Conservation (phyloP, 345 rosid genomes). For the Eucalyptus tenuipes region DNA sequence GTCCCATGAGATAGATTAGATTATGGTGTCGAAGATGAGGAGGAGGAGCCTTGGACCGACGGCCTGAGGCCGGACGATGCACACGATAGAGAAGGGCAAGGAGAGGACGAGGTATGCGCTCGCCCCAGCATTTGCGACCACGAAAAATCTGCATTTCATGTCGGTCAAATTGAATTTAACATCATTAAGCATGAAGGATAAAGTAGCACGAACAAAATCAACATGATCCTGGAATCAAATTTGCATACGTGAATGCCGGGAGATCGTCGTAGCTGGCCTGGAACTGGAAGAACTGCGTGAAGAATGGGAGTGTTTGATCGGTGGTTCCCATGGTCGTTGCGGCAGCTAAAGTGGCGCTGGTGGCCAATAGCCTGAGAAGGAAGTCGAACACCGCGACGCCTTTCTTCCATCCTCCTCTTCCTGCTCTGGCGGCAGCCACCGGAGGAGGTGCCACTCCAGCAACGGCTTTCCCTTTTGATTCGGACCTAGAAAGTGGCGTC, state of each 20-base stretch:
- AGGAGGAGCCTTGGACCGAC: slow-evolving; percentile 27
- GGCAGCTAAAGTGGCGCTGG: slow-evolving; percentile 27
- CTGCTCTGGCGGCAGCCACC: background rate
- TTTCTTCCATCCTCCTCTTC: slow-evolving; percentile 17
- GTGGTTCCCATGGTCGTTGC: slow-evolving; percentile 23
- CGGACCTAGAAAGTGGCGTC: background rate
- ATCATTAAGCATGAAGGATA: too few species aligned
- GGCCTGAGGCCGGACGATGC: slow-evolving; percentile 31
- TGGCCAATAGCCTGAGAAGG: slow-evolving; percentile 21
- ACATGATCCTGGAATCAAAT: background rate
- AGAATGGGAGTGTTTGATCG: slow-evolving; percentile 39
- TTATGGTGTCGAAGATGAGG: slow-evolving; percentile 27
- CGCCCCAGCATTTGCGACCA: slow-evolving; percentile 16
- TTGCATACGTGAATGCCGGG: slow-evolving; percentile 17
- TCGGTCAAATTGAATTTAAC: background rate
- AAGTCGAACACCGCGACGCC: slow-evolving; percentile 36
- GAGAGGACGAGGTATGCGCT: slow-evolving; percentile 44
- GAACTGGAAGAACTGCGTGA: slow-evolving; percentile 63
- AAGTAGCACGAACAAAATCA: background rate
- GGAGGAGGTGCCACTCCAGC: background rate
- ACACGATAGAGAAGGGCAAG: slow-evolving; percentile 39
- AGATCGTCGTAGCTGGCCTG: slow-evolving; percentile 37
- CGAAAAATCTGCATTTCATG: slow-evolving; percentile 22
- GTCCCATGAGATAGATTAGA: background rate
- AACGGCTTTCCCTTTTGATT: slow-evolving; percentile 8